Conservation (phyloP, 345 rosid genomes). For the Laguncularia racemosa region DNA sequence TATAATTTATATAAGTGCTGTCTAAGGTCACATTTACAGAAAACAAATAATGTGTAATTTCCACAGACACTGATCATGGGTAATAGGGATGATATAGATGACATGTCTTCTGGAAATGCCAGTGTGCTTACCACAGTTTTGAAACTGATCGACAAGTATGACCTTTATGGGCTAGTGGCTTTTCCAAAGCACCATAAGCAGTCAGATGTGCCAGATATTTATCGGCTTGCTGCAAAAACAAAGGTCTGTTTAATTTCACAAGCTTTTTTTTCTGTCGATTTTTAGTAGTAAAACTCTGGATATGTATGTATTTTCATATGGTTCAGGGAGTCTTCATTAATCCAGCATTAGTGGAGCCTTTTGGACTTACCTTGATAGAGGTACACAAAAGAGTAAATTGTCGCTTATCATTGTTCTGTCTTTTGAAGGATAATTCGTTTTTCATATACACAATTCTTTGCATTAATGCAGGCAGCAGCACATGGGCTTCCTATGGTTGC, state of each 20-base stretch:
- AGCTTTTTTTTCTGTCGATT: neutral
- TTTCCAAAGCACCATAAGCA: slow-evolving; percentile 98
- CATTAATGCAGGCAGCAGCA: slow-evolving; percentile 72
- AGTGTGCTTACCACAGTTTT: slow-evolving; percentile 75
- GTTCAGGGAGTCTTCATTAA: slow-evolving; percentile 92
- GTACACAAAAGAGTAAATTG: slow-evolving; percentile 22
- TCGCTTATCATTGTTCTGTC: neutral
- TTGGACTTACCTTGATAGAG: slow-evolving; percentile 96
- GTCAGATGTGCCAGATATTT: slow-evolving; percentile 89
- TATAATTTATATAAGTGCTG: slow-evolving; percentile 2
- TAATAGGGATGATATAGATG: slow-evolving; percentile 86
- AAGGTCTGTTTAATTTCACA: slow-evolving; percentile 36
- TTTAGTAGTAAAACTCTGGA: slow-evolving; percentile 5
- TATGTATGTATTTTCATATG: slow-evolving; percentile 5
- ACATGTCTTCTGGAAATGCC: slow-evolving; percentile 69
- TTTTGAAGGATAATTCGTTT: slow-evolving; percentile 5
- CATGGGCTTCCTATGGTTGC: slow-evolving; percentile 99
- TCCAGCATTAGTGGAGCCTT: slow-evolving; percentile 96
- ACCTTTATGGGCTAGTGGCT: slow-evolving; percentile 88
- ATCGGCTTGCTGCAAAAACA: slow-evolving; percentile 83
- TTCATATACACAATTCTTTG: neutral
- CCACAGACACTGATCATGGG: slow-evolving; percentile 87
- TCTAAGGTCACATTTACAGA: neutral
- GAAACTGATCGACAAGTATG: slow-evolving; percentile 85
- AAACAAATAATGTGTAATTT: slow-evolving; percentile 5